A percentile compares a stretch with the other conserved stretches of the same genome.
phyloP scores from a whole-genome alignment of 192 early-diverging fungal genomes.

The Entophlyctis luteolus region DNA sequence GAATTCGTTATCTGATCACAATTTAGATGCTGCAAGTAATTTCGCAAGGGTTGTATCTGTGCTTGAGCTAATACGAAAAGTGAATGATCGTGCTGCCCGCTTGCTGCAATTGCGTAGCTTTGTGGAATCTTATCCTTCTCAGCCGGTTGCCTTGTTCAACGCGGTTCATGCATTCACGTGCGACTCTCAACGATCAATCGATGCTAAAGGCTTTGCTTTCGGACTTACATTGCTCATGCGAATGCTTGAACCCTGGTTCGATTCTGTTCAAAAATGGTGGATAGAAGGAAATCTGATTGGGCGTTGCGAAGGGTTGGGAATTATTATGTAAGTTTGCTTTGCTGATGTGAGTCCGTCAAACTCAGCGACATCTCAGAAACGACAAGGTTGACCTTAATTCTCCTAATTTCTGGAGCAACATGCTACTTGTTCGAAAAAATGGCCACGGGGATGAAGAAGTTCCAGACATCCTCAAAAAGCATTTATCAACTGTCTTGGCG shows the following conservation, averaged over 20 bases:
- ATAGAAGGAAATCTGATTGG: slow-evolving; percentile 1
- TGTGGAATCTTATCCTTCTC: no score
- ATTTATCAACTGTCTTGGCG: neutral
- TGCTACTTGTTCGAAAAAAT: no score
- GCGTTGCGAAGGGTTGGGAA: neutral
- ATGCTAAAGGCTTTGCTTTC: neutral
- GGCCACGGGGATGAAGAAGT: no score
- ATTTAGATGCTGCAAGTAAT: neutral
- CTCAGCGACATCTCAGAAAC: no score
- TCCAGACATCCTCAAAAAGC: no score
- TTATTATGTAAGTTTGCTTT: neutral
- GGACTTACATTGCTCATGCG: neutral
- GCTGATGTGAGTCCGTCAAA: no score
- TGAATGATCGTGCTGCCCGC: neutral
- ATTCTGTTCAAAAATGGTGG: slow-evolving; percentile 16
- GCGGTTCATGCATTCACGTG: no score
- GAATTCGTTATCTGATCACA: no score
- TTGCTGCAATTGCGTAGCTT: no score
- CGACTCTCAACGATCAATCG: neutral
- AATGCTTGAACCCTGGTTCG: slow-evolving; percentile 13
- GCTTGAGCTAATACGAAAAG: neutral
- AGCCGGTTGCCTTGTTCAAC: neutral
- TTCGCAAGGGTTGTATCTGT: neutral
- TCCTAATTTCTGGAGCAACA: no score
- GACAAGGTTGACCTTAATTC: no score